Base-by-base conservation (phyloP, 305 asterid genomes). In the Fraxinus platypoda region DNA sequence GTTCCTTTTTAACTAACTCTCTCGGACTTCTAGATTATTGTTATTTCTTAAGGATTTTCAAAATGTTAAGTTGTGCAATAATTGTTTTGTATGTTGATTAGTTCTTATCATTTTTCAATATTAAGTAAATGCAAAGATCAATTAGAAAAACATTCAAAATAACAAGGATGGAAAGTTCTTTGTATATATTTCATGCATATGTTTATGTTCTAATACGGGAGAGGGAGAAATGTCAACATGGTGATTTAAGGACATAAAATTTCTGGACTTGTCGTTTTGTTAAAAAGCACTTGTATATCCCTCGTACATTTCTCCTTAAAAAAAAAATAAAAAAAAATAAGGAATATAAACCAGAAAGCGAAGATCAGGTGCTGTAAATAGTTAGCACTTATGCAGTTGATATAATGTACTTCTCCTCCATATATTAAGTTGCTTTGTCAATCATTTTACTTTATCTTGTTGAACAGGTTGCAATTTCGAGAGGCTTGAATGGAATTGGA, bases 401-500 rank as follows among this genome's bases (percentile, higher is more conserved):
- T 66, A 4, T 9, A 25, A 26, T 11, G n/a, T 66, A 62, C 31
- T 26, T 26, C 74, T 66, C 74, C 33, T n/a, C 19, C 15, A 38
- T 62, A 34, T 74, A 35, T 28, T 75, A 28, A 37, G 74, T 52
- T 73, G 66, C 79, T 49, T 33, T 78, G 46, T 74, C 31, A 75
- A 25, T 31, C 33, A 33, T 49, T 37, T 52, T 70, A 35, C 68
- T 70, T 43, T 43, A 3, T 85, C 76, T 81, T 75, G 6, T 70
- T 79, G 28, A 21, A 33, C 81, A 92, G 97, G 91, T 92, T 77
- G 97, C 94, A 59, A 87, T 91, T 82, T 92, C 94, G 0, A 85
- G 98, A 88, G 98, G 94, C 19, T 81, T 94, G 3, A 94, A 94
- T 7, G 98, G 98, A 21, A 86, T 94, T 2, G 97, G 95, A 9